phyloP scores from a whole-genome alignment of 164 flowering plant genomes.

The Chimonanthus praecox region DNA sequence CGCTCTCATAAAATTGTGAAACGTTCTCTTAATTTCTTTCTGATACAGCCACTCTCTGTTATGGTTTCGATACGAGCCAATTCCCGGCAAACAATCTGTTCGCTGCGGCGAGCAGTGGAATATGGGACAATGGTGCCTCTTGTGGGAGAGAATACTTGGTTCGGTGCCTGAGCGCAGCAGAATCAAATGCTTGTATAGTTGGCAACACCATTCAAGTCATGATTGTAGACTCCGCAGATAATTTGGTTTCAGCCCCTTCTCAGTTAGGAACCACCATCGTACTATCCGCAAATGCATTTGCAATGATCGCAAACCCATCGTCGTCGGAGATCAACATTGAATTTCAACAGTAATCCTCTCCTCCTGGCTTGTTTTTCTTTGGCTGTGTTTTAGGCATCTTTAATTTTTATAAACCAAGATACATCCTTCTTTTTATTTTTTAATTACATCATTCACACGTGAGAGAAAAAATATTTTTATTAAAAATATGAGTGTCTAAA shows the following conservation, averaged over 20 bases:
- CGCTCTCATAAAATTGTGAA: too few relatives aligned
- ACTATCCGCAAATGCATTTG: slow-evolving; percentile 35
- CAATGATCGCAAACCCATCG: slow-evolving; percentile 22
- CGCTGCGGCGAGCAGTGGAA: background rate
- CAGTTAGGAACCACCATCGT: slow-evolving; percentile 35
- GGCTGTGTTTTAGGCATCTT: too few relatives aligned
- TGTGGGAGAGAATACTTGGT: slow-evolving; percentile 9
- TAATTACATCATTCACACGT: too few relatives aligned
- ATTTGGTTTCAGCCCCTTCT: slow-evolving; percentile 17
- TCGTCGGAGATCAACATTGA: slow-evolving; percentile 37
- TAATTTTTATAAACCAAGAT: too few relatives aligned
- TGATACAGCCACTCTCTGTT: slow-evolving; percentile 8
- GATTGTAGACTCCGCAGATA: slow-evolving; percentile 37
- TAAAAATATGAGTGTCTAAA: too few relatives aligned
- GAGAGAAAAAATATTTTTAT: too few relatives aligned
- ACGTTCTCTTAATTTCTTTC: background rate
- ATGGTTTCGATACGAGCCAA: background rate
- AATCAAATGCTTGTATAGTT: slow-evolving; percentile 21
- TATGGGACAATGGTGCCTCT: slow-evolving; percentile 12
- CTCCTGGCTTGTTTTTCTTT: too few relatives aligned
- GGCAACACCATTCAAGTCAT: slow-evolving; percentile 36
- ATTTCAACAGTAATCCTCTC: slow-evolving; percentile 40
- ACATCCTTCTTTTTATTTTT: too few relatives aligned
- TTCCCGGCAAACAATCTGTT: slow-evolving; percentile 3
- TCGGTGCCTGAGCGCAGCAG: slow-evolving; percentile 1